Percentiles rank a stretch among this genome's conserved stretches.
Evolutionary conservation across 1,139 yeast genomes (phyloP).

Genomic region (Scheffersomyces stambukii): DNA sequence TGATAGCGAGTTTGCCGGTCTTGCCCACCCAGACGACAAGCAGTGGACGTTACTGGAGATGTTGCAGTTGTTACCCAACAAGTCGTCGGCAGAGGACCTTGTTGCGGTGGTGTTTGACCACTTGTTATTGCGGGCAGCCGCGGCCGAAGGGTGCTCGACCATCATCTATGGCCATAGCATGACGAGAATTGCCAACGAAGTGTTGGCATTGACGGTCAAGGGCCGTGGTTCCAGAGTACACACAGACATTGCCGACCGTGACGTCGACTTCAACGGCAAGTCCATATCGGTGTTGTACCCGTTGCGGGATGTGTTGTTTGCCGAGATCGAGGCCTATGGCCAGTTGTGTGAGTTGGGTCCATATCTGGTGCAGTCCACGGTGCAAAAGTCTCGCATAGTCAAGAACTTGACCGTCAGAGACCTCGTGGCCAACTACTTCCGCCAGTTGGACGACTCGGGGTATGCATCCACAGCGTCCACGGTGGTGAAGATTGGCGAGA

Average conservation of each 20-base stretch:
- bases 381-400: slow-evolving; percentile 33
- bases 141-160: slow-evolving; percentile 43
- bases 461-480: slow-evolving; percentile 93
- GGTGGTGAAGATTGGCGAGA: slow-evolving; percentile 85
- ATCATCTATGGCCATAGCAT: slow-evolving; percentile 73
- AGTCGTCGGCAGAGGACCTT: slow-evolving; percentile 64
- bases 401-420: slow-evolving; percentile 80
- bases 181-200: slow-evolving; percentile 79
- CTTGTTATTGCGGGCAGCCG: slow-evolving; percentile 47
- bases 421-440: slow-evolving; percentile 70
- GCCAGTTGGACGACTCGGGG: slow-evolving; percentile 63
- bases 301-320: slow-evolving; percentile 63
- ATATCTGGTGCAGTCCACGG: slow-evolving; percentile 16
- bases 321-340: slow-evolving; percentile 59
- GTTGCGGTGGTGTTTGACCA: slow-evolving; percentile 45
- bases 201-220: slow-evolving; percentile 76
- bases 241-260: slow-evolving; percentile 44
- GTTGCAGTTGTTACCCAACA: slow-evolving; percentile 37
- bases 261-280: slow-evolving; percentile 20
- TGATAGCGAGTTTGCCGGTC: slow-evolving; percentile 25
- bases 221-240: slow-evolving; percentile 81
- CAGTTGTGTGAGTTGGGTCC: slow-evolving; percentile 28
- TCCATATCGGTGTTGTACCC: slow-evolving; percentile 57
- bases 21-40: slow-evolving; percentile 9
- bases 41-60: slow-evolving; percentile 20